These are phyloP conservation scores for Fusarium keratoplasticum DNA, from an alignment of 2,329 filamentous ascomycete genomes.

Conservation along the genomic window DNA sequence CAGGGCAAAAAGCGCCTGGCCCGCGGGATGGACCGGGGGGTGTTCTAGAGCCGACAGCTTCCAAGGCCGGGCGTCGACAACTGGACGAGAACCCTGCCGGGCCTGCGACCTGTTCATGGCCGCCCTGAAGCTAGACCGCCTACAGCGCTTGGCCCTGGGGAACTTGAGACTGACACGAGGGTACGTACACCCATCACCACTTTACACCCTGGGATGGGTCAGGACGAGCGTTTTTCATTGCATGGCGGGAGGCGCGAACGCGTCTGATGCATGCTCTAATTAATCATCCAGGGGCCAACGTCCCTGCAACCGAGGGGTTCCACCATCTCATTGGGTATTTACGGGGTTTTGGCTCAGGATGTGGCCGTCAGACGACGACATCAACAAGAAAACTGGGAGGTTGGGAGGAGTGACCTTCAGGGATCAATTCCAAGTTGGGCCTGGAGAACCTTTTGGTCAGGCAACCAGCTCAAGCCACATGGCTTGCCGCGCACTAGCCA, in stretches of 20 bases:
- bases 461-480: background rate
- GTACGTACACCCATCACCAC: constrained; percentile 18
- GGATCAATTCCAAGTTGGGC: constrained; percentile 30
- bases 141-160: constrained; percentile 20
- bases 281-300: constrained; percentile 32
- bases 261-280: constrained; percentile 35
- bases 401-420: constrained; percentile 33
- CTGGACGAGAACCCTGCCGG: background rate
- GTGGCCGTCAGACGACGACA: constrained; percentile 24
- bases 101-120: constrained; percentile 22
- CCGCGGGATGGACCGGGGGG: background rate
- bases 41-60: background rate
- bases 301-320: constrained; percentile 12
- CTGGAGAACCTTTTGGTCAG: constrained; percentile 3
- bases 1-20: background rate
- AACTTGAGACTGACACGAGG: background rate
- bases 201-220: constrained; percentile 30
- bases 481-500: background rate
- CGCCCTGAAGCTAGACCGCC: constrained; percentile 37
- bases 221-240: constrained; percentile 20
- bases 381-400: constrained; percentile 39
- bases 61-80: constrained; percentile 14
- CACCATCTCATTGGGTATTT: constrained; percentile 30
- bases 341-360: background rate
- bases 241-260: constrained; percentile 14